Evolutionary conservation across 73 alveolate species (phyloP).

Genomic region (Durusdinium trenchii): DNA sequence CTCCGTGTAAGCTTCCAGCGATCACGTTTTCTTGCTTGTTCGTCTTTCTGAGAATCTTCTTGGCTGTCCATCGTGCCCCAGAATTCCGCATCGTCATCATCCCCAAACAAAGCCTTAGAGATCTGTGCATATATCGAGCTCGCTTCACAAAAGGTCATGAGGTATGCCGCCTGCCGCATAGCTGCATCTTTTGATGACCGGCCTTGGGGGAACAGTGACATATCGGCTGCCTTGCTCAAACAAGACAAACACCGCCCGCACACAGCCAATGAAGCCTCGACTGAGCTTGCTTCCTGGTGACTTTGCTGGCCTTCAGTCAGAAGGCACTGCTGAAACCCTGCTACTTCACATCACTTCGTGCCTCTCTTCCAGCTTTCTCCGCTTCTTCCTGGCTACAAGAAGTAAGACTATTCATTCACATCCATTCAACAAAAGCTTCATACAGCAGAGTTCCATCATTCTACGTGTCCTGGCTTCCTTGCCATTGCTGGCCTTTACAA

Average conservation of each 20-base stretch:
- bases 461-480: too few relatives aligned
- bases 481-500: too few relatives aligned
- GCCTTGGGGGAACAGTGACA: too few relatives aligned
- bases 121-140: neutral
- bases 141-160: neutral
- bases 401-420: neutral
- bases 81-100: slow-evolving; percentile 46
- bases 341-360: neutral
- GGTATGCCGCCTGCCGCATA: slow-evolving; percentile 22
- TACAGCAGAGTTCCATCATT: too few relatives aligned
- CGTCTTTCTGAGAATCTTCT: neutral
- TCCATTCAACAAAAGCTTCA: neutral
- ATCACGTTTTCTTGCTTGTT: slow-evolving; percentile 9
- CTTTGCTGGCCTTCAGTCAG: slow-evolving; percentile 6
- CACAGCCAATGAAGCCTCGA: too few relatives aligned
- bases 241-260: too few relatives aligned
- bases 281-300: slow-evolving; percentile 33
- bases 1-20: slow-evolving; percentile 6
- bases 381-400: neutral
- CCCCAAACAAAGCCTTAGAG: slow-evolving; percentile 49
- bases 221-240: too few relatives aligned
- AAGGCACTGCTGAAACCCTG: neutral
- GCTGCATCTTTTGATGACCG: neutral
- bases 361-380: slow-evolving; percentile 22
- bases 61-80: slow-evolving; percentile 47